Percentiles rank a stretch among this genome's conserved stretches.
phyloP scores from a whole-genome alignment of 164 flowering plant species.

The Berberis thunbergii region DNA sequence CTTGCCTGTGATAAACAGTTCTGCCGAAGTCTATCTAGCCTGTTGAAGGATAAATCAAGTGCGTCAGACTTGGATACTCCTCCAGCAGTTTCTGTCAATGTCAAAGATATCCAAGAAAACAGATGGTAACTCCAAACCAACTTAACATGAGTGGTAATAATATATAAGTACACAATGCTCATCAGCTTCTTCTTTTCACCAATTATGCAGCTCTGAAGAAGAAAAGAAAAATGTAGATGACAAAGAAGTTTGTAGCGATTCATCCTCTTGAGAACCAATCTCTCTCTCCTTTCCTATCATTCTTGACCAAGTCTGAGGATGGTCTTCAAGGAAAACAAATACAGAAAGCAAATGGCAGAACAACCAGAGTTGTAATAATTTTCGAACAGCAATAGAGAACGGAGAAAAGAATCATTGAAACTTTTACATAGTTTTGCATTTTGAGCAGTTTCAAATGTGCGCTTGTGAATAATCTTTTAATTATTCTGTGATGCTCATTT shows the following conservation, averaged over 20 bases:
- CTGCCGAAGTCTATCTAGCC: constrained; percentile 53
- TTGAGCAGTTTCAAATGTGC: no score
- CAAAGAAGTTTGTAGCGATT: constrained; percentile 14
- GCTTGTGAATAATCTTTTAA: no score
- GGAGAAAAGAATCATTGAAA: no score
- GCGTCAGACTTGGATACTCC: constrained; percentile 8
- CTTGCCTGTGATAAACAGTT: constrained; percentile 31
- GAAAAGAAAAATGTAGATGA: neutral
- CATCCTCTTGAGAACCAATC: constrained; percentile 21
- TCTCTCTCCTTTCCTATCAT: neutral
- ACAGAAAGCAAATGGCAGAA: no score
- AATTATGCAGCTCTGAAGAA: constrained; percentile 25
- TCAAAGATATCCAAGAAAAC: constrained; percentile 9
- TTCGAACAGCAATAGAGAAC: no score
- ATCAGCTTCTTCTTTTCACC: constrained; percentile 4
- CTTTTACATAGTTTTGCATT: no score
- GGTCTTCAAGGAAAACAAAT: no score
- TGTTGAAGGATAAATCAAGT: constrained; percentile 31
- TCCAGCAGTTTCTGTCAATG: constrained; percentile 3
- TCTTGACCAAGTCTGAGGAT: neutral
- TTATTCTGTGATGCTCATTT: no score
- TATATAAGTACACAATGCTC: neutral
- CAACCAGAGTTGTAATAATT: no score
- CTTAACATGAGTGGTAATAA: neutral
- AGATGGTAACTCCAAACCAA: constrained; percentile 18